Percentiles rank a stretch among this genome's conserved stretches.
Conservation (phyloP, 345 rosid genomes). For the Boechera stricta region DNA sequence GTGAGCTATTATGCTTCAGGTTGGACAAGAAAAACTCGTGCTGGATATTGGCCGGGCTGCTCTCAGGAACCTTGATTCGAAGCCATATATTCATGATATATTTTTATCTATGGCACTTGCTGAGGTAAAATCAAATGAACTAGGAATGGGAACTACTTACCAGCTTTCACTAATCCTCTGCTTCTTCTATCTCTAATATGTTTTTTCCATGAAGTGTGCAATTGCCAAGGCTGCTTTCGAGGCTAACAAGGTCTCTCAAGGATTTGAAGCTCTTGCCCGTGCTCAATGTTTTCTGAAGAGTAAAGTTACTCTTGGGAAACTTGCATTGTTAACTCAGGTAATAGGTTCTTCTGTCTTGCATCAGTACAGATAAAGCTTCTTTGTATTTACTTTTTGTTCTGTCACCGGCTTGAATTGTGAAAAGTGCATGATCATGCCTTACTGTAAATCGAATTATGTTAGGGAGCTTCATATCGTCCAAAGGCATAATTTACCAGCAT, state of each 20-base stretch:
- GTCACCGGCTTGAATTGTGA: conserved; percentile 12
- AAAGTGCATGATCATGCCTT: conserved; percentile 10
- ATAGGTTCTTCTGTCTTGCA: conserved; percentile 23
- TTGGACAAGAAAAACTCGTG: conserved; percentile 86
- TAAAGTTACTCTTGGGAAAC: conserved; percentile 73
- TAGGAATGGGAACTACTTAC: conserved; percentile 42
- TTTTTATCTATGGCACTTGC: conserved; percentile 92
- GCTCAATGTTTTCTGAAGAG: conserved; percentile 91
- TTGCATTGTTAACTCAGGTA: conserved; percentile 83
- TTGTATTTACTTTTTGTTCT: conserved; percentile 20
- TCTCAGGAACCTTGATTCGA: conserved; percentile 78
- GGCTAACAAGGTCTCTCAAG: conserved; percentile 83
- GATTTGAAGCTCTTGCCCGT: conserved; percentile 98
- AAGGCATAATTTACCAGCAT: conserved; percentile 6
- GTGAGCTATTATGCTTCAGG: conserved; percentile 56
- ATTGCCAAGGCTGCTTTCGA: conserved; percentile 84
- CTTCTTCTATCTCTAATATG: conserved; percentile 65
- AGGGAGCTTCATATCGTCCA: conserved; percentile 6
- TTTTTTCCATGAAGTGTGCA: conserved; percentile 92
- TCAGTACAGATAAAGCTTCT: conserved; percentile 19
- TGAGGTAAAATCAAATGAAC: conserved; percentile 72
- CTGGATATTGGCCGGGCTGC: conserved; percentile 80
- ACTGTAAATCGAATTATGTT: conserved; percentile 24
- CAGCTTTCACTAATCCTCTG: conserved; percentile 53
- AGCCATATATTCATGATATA: conserved; percentile 80